These are phyloP conservation scores for Sapria himalayana DNA, from an alignment of 345 rosid species.

Conservation along the genomic window DNA sequence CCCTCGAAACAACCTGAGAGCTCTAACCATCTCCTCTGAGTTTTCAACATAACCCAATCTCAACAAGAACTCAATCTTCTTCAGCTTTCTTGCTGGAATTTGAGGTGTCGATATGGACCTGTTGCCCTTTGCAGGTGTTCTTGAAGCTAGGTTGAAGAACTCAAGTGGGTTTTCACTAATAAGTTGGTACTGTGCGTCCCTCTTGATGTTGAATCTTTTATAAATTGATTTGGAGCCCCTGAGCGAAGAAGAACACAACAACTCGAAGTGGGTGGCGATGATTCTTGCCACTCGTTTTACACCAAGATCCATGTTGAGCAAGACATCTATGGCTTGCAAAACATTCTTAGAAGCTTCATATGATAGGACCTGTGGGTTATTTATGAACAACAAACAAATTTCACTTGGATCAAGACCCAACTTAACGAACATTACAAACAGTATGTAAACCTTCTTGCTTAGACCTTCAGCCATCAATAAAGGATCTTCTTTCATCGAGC, in stretches of 20 bases:
- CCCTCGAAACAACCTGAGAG: slow-evolving; percentile 51
- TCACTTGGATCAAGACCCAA: slow-evolving; percentile 31
- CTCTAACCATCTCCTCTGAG: slow-evolving; percentile 63
- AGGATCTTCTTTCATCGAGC: slow-evolving; percentile 28
- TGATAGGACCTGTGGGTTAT: slow-evolving; percentile 32
- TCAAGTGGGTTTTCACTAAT: slow-evolving; percentile 37
- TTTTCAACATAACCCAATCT: slow-evolving; percentile 54
- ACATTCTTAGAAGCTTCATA: slow-evolving; percentile 25
- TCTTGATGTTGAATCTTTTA: slow-evolving; percentile 19
- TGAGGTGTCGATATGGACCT: slow-evolving; percentile 8
- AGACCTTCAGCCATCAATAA: slow-evolving; percentile 38
- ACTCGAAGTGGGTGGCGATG: slow-evolving; percentile 16
- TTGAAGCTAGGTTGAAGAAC: slow-evolving; percentile 34
- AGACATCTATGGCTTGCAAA: slow-evolving; percentile 23
- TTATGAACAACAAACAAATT: slow-evolving; percentile 22
- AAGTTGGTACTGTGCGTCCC: slow-evolving; percentile 24
- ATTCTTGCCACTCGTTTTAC: slow-evolving; percentile 21
- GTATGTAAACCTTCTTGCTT: slow-evolving; percentile 33
- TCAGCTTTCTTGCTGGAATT: slow-evolving; percentile 17
- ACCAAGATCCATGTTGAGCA: slow-evolving; percentile 35
- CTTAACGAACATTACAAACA: slow-evolving; percentile 44
- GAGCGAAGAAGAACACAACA: slow-evolving; percentile 28
- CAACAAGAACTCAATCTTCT: slow-evolving; percentile 41
- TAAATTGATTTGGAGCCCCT: slow-evolving; percentile 33
- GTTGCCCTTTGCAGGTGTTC: slow-evolving; percentile 13